These are phyloP conservation scores for Poteriospumella lacustris DNA, from an alignment of 108 stramenopile genomes.

Conservation along the genomic window DNA sequence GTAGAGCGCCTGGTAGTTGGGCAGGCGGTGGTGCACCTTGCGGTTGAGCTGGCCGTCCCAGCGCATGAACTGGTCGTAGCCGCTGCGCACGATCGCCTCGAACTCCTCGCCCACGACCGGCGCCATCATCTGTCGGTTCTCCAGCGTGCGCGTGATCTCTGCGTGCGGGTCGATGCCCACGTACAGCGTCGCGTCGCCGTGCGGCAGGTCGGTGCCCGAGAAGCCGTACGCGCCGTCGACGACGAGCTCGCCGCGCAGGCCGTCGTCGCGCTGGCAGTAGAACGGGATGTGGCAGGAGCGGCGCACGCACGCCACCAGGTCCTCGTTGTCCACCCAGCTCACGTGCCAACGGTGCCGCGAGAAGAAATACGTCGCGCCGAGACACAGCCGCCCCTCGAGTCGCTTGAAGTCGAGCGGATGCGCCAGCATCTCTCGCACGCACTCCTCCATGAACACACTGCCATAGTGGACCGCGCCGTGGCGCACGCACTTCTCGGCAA, in stretches of 20 bases:
- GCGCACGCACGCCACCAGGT: not conserved
- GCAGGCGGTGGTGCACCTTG: not conserved
- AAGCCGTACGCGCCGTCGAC: conserved; percentile 9
- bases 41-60: not conserved
- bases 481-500: not conserved
- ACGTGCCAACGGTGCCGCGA: not conserved
- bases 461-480: conserved; percentile 3
- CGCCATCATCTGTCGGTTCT: not conserved
- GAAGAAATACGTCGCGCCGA: not conserved
- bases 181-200: not conserved
- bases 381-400: not conserved
- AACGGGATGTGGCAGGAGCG: conserved; percentile 5
- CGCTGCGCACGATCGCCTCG: not conserved
- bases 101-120: not conserved
- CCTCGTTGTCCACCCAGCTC: conserved; percentile 1
- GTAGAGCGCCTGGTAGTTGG: not conserved
- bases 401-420: not conserved
- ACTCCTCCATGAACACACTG: not conserved
- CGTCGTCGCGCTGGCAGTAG: not conserved
- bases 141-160: not conserved
- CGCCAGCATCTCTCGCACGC: not conserved
- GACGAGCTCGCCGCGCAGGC: not conserved
- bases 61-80: not conserved
- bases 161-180: conserved; percentile 12
- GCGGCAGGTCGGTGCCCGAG: not conserved